Percentiles rank a stretch among this genome's conserved stretches.
Evolutionary conservation across 2,329 filamentous ascomycete species (phyloP).

Genomic region (Corinectria fuckeliana): DNA sequence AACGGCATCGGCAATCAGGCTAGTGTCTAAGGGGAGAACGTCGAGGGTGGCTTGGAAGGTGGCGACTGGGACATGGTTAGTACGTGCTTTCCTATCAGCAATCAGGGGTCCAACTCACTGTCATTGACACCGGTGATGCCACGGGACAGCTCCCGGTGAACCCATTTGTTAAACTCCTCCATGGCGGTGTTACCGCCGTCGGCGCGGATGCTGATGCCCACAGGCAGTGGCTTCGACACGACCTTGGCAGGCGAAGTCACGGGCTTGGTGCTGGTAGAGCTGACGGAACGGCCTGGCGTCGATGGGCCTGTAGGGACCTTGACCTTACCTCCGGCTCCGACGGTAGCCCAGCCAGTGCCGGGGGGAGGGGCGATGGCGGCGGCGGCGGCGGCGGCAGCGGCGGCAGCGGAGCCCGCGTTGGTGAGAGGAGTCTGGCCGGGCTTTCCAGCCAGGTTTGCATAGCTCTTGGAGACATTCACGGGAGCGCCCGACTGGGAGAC

Average conservation of each 20-base stretch:
- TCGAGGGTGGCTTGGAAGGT: conserved; percentile 80
- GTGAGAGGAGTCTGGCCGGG: conserved; percentile 49
- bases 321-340: conserved; percentile 90
- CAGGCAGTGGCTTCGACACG: conserved; percentile 55
- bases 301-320: conserved; percentile 73
- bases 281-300: conserved; percentile 54
- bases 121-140: conserved; percentile 66
- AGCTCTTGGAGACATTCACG: conserved; percentile 75
- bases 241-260: conserved; percentile 58
- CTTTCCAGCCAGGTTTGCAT: conserved; percentile 93
- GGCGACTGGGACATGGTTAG: conserved; percentile 66
- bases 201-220: conserved; percentile 49
- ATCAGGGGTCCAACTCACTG: conserved; percentile 49
- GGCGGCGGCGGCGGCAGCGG: conserved; percentile 36
- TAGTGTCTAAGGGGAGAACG: conserved; percentile 75
- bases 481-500: conserved; percentile 57
- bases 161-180: conserved; percentile 96
- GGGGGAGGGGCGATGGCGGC: conserved; percentile 49
- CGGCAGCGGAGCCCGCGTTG: conserved; percentile 47
- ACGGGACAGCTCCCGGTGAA: conserved; percentile 77
- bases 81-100: background rate
- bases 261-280: conserved; percentile 51
- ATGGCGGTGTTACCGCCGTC: conserved; percentile 61
- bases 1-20: conserved; percentile 88
- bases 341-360: conserved; percentile 84